Conservation (phyloP, 371 early-diverging fungal species). For the Syncephalis fuscata region DNA sequence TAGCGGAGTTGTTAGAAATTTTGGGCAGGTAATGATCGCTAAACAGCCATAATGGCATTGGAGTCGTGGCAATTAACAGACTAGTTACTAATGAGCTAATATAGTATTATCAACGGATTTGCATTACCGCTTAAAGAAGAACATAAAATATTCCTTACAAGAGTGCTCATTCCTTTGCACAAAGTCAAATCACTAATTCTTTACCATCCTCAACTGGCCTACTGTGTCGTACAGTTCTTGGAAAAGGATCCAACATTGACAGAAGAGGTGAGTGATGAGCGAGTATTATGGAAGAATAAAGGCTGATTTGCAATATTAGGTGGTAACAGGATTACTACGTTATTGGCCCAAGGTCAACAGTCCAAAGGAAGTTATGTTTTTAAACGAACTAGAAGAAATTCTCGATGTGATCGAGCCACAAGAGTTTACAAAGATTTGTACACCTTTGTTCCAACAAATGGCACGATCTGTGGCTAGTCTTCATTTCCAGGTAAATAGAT, state of each 20-base stretch:
- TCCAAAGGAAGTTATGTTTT: constrained; percentile 95
- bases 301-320: constrained; percentile 18
- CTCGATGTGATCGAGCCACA: constrained; percentile 78
- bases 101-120: constrained; percentile 95
- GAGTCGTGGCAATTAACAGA: too few species aligned
- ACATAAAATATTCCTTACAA: constrained; percentile 82
- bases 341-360: constrained; percentile 97
- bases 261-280: constrained; percentile 36
- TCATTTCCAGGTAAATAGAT: constrained; percentile 72
- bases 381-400: constrained; percentile 93
- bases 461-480: constrained; percentile 81
- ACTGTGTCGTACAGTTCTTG: constrained; percentile 94
- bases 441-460: constrained; percentile 79
- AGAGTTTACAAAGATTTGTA: constrained; percentile 73
- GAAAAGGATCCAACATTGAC: constrained; percentile 92
- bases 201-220: constrained; percentile 92
- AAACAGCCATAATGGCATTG: too few species aligned
- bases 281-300: background rate
- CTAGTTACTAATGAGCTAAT: background rate
- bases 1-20: constrained; percentile 93
- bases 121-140: constrained; percentile 94
- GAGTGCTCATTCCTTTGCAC: constrained; percentile 86
- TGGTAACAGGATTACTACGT: constrained; percentile 66
- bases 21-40: constrained; percentile 51
- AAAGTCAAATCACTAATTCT: constrained; percentile 74